These are phyloP conservation scores for Cyclostephanos invisitatus DNA, from an alignment of 108 stramenopile species.

Conservation along the genomic window DNA sequence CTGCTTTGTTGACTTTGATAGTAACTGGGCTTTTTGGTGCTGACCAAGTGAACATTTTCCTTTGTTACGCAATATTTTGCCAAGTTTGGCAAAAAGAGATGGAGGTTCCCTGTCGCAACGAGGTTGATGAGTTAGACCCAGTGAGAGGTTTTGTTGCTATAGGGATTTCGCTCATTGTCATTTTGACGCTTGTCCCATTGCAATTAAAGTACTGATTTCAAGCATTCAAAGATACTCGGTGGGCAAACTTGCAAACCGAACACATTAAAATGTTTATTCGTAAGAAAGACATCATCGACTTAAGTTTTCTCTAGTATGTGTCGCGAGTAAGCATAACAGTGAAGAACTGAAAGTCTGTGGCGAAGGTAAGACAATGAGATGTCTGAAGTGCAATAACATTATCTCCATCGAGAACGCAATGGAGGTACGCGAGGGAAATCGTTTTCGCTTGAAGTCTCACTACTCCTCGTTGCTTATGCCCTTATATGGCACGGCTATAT, in stretches of 20 bases:
- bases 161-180: slow-evolving; percentile 46
- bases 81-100: slow-evolving; percentile 68
- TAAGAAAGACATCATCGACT: neutral
- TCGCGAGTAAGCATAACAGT: neutral
- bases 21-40: slow-evolving; percentile 66
- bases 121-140: slow-evolving; percentile 69
- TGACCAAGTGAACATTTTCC: slow-evolving; percentile 54
- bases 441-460: no score
- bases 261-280: neutral
- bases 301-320: neutral
- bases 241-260: no score
- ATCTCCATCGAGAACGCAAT: no score
- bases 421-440: no score
- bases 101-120: slow-evolving; percentile 65
- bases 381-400: no score
- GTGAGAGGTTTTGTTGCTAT: slow-evolving; percentile 57
- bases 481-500: no score
- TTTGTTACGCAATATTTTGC: slow-evolving; percentile 58
- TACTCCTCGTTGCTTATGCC: no score
- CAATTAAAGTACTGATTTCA: neutral
- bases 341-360: no score
- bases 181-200: slow-evolving; percentile 53
- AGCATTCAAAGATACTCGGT: no score
- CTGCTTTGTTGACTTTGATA: slow-evolving; percentile 48
- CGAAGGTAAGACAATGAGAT: no score